Base-by-base conservation (phyloP, 805 yeast genomes). In the Kodamaea neixiangensis region DNA sequence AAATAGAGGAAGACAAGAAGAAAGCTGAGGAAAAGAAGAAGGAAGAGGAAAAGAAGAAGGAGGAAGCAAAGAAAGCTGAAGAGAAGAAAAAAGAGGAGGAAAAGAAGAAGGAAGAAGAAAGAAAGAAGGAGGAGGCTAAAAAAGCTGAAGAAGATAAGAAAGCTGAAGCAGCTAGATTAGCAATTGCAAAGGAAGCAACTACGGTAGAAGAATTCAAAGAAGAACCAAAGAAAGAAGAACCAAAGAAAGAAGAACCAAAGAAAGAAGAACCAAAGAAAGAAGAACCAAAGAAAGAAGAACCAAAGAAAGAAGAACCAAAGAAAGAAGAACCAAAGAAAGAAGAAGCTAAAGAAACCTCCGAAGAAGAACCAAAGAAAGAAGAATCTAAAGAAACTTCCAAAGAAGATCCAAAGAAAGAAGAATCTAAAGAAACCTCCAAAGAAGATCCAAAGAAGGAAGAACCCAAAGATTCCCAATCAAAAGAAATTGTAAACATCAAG, bases 1-100 rank as follows among this genome's bases (percentile, higher is more conserved):
- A 34, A 20, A 31, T 49, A 31, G 22, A 50, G 34, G 25, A 44
- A 14, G 43, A 50, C n/a, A 15, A 39, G 39, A 14, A 40, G 22
- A 40, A 47, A 31, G 46, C 44, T 21, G 29, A 46, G 25, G 35
- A 44, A 40, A 49, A 53, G 34, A 46, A 49, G 53, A 48, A 48
- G 46, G 42, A 53, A 29, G 46, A 41, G 22, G 39, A 54, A 40
- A 44, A 53, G 25, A 25, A 34, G 29, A 18, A 41, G 29, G 42
- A 56, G 43, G 22, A 52, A 46, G 52, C 53, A 35, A 48, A 43
- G 17, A 40, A 54, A 37, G 29, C 55, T 31, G 29, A 39, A 21
- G 38, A 55, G 37, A 46, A 51, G 38, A 51, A 52, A 49, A 20
- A 44, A 13, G 38, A 47, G 9, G 47, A 53, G 35, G 49, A 56